phyloP scores from a whole-genome alignment of 306 rosid genomes.

The Vigna unguiculata region DNA sequence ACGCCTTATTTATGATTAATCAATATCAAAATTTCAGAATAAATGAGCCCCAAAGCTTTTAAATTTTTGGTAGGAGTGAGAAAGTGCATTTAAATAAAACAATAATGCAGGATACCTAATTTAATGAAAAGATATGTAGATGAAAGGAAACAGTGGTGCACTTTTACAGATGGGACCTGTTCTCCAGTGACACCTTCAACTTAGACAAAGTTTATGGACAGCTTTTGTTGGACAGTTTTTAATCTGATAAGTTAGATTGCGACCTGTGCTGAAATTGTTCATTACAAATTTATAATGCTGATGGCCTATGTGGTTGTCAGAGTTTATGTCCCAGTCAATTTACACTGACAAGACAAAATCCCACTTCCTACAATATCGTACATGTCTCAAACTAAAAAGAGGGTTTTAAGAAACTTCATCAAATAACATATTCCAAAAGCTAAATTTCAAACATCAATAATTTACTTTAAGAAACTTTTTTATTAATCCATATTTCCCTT shows the following conservation, averaged over 20 bases:
- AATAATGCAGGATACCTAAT: slow-evolving; percentile 9
- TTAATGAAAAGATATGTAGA: slow-evolving; percentile 7
- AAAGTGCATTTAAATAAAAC: background rate
- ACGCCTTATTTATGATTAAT: background rate
- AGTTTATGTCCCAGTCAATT: slow-evolving; percentile 36
- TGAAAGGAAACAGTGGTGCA: slow-evolving; percentile 25
- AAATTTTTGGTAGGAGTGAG: background rate
- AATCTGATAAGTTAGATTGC: slow-evolving; percentile 40
- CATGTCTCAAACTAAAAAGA: slow-evolving; percentile 21
- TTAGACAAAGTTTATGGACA: slow-evolving; percentile 15
- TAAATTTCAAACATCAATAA: background rate
- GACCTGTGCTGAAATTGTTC: slow-evolving; percentile 40
- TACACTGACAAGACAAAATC: slow-evolving; percentile 36
- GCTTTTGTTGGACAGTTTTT: slow-evolving; percentile 18
- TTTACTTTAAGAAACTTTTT: background rate
- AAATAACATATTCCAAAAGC: background rate
- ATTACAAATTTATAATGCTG: slow-evolving; percentile 32
- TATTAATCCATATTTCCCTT: background rate
- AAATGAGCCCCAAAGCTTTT: background rate
- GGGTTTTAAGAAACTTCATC: background rate
- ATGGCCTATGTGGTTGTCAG: slow-evolving; percentile 39
- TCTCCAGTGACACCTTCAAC: slow-evolving; percentile 32
- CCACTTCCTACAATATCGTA: slow-evolving; percentile 32
- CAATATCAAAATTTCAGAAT: background rate
- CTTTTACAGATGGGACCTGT: slow-evolving; percentile 38